These are phyloP conservation scores for Anisodus tanguticus DNA, from an alignment of 257 asterid genomes.

Conservation along the genomic window DNA sequence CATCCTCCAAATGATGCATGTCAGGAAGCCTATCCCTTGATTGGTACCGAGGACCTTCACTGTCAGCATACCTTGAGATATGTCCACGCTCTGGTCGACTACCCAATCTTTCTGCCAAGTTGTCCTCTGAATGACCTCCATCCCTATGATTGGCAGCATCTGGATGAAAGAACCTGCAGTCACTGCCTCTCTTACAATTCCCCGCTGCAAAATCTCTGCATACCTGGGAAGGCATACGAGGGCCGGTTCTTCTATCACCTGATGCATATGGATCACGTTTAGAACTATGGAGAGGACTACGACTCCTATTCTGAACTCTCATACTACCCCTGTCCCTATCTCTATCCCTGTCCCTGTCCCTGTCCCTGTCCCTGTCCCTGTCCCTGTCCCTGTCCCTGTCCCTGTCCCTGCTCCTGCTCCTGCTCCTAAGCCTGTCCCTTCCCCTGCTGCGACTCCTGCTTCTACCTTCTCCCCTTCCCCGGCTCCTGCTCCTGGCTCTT, in stretches of 20 bases:
- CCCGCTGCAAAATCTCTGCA: conserved; percentile 74
- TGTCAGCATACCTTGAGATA: conserved; percentile 43
- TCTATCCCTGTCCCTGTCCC: conserved; percentile 55
- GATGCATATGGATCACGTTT: conserved; percentile 58
- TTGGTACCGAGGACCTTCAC: conserved; percentile 52
- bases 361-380: conserved; percentile 38
- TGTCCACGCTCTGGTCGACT: conserved; percentile 50
- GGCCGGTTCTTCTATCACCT: conserved; percentile 60
- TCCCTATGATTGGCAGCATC: conserved; percentile 43
- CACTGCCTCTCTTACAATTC: conserved; percentile 75
- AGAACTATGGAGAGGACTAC: conserved; percentile 58
- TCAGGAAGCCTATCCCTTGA: conserved; percentile 50
- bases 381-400: conserved; percentile 37
- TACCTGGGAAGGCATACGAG: conserved; percentile 44
- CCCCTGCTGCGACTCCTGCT: conserved; percentile 51
- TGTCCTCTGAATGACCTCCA: conserved; percentile 47
- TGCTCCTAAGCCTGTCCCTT: conserved; percentile 51
- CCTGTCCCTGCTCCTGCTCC: conserved; percentile 62
- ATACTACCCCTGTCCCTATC: conserved; percentile 50
- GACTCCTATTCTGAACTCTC: conserved; percentile 56
- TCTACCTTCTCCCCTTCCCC: conserved; percentile 49
- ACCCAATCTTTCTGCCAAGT: conserved; percentile 51
- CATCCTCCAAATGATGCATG: conserved; percentile 54
- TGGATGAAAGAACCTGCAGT: conserved; percentile 74
- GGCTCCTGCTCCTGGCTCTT: conserved; percentile 27